These are phyloP conservation scores for Alternaria atra DNA, from an alignment of 2,329 filamentous ascomycete species.

Conservation along the genomic window DNA sequence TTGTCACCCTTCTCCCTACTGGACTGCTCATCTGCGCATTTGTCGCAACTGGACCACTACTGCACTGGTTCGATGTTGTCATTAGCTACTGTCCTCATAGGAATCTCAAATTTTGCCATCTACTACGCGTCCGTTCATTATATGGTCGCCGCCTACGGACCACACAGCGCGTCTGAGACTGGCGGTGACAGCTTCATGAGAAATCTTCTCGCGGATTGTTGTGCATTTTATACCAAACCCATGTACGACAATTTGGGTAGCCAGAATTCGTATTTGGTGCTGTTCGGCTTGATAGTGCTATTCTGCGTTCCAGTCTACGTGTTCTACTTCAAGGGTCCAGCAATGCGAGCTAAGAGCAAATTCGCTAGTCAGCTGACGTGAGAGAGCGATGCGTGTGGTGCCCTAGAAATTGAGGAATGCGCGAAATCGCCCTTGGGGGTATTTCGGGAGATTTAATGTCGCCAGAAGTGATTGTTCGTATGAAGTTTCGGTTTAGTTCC, in stretches of 20 bases:
- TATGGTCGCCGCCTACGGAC: slow-evolving; percentile 74
- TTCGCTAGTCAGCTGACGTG: not conserved
- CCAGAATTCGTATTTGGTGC: slow-evolving; percentile 47
- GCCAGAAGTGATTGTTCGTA: not conserved
- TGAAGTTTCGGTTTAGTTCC: not conserved
- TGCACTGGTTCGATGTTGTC: slow-evolving; percentile 67
- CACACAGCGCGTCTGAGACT: slow-evolving; percentile 76
- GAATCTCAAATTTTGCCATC: slow-evolving; percentile 74
- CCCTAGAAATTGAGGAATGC: not conserved
- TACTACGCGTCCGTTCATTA: slow-evolving; percentile 82
- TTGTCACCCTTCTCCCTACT: slow-evolving; percentile 67
- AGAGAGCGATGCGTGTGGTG: not conserved
- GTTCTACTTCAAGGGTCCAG: slow-evolving; percentile 56
- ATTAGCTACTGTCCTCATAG: slow-evolving; percentile 60
- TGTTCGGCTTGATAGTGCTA: slow-evolving; percentile 60
- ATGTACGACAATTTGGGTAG: slow-evolving; percentile 38
- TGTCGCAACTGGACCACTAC: slow-evolving; percentile 65
- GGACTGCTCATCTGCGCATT: slow-evolving; percentile 76
- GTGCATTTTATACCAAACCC: slow-evolving; percentile 63
- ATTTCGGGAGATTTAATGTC: not conserved
- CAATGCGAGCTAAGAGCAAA: not conserved
- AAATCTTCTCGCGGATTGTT: slow-evolving; percentile 75
- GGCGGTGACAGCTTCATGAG: slow-evolving; percentile 80
- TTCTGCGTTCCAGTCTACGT: slow-evolving; percentile 63
- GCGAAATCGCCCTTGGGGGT: not conserved